Percentiles rank a stretch among this genome's conserved stretches.
Conservation (phyloP, 2,329 filamentous ascomycete genomes). For the Ambrosiella beaveri region DNA sequence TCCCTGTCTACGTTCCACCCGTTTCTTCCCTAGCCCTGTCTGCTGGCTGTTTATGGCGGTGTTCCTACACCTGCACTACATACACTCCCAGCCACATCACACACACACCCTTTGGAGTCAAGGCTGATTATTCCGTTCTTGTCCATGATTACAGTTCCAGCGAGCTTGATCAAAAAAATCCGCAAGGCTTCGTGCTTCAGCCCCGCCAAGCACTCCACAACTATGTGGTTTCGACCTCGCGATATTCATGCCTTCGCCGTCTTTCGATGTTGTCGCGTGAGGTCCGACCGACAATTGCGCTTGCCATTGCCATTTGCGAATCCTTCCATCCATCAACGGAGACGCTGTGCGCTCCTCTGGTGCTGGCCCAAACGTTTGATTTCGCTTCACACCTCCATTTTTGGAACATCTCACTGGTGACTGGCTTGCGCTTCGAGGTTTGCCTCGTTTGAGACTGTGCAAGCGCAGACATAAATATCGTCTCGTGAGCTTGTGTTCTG, state of each 20-base stretch:
- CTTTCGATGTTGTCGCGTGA: not conserved
- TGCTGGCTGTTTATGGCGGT: constrained; percentile 5
- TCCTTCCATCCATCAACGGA: not conserved
- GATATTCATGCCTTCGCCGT: not conserved
- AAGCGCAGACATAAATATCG: constrained; percentile 9
- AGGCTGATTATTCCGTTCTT: not conserved
- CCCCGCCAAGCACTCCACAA: not conserved
- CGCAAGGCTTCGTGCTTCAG: not conserved
- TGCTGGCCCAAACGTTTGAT: not conserved
- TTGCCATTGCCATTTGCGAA: constrained; percentile 1
- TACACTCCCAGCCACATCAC: not conserved
- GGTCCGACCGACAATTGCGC: constrained; percentile 1
- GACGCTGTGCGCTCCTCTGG: not conserved
- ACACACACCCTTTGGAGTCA: not conserved
- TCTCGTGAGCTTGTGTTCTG: not conserved
- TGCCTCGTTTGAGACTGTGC: constrained; percentile 3
- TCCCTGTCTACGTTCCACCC: constrained; percentile 5
- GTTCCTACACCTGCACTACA: not conserved
- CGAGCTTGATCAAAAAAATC: not conserved
- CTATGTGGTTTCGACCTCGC: not conserved
- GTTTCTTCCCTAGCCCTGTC: constrained; percentile 12
- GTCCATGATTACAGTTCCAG: not conserved
- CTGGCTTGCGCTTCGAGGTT: not conserved
- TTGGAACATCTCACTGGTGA: not conserved
- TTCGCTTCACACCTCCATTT: constrained; percentile 3